phyloP scores from a whole-genome alignment of 1,139 yeast genomes.

The Diutina siamensis region DNA sequence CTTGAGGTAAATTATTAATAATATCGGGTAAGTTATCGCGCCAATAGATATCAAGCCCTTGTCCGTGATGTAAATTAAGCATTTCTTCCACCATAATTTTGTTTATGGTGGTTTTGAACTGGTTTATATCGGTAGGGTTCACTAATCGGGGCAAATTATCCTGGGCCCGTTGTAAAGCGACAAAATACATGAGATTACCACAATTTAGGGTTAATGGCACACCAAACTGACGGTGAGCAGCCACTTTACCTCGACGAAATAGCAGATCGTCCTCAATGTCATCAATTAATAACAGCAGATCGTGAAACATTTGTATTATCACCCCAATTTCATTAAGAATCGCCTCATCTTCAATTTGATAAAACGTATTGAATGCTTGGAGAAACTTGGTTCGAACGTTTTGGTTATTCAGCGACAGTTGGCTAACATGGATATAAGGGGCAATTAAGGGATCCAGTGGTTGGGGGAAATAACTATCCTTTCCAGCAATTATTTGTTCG shows the following conservation, averaged over 20 bases:
- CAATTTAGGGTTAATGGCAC: conserved; percentile 71
- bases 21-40: conserved; percentile 37
- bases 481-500: neutral
- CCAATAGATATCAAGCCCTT: conserved; percentile 84
- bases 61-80: conserved; percentile 76
- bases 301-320: conserved; percentile 48
- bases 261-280: conserved; percentile 76
- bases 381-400: conserved; percentile 1
- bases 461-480: neutral
- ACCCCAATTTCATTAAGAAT: conserved; percentile 10
- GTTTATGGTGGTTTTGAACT: conserved; percentile 13
- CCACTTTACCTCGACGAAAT: conserved; percentile 62
- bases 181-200: conserved; percentile 73
- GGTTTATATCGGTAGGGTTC: neutral
- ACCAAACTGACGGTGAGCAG: conserved; percentile 72
- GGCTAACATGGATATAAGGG: neutral
- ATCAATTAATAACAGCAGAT: conserved; percentile 57
- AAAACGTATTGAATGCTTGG: neutral
- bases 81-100: conserved; percentile 53
- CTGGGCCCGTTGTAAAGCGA: conserved; percentile 44
- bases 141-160: conserved; percentile 12
- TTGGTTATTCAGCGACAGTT: neutral
- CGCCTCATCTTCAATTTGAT: conserved; percentile 6
- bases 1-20: conserved; percentile 41
- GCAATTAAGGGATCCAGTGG: neutral